phyloP scores from a whole-genome alignment of 2,329 filamentous ascomycete species.

The Alternaria brassicicola region DNA sequence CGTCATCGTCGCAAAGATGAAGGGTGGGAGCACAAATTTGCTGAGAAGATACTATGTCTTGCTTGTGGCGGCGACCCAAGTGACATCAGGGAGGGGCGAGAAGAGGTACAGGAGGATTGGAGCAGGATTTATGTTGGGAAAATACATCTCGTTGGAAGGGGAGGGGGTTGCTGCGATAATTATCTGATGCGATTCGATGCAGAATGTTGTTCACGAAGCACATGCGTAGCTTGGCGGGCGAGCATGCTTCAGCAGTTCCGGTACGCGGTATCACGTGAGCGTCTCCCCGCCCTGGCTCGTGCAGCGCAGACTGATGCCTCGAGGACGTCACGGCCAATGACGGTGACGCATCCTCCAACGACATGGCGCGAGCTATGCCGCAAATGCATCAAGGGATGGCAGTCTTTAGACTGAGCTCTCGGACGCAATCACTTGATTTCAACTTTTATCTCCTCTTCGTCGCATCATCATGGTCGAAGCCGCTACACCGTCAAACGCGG shows the following conservation, averaged over 20 bases:
- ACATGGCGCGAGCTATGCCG: background rate
- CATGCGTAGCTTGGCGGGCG: background rate
- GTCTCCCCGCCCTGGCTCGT: background rate
- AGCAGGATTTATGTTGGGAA: constrained; percentile 24
- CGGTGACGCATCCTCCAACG: background rate
- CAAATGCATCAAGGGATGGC: background rate
- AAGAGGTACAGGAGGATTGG: constrained; percentile 20
- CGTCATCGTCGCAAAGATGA: constrained; percentile 16
- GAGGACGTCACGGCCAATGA: constrained; percentile 5
- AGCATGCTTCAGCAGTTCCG: background rate
- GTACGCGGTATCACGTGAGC: constrained; percentile 10
- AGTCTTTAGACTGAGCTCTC: background rate
- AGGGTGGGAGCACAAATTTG: background rate
- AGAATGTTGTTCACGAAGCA: background rate
- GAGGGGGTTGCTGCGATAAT: constrained; percentile 11
- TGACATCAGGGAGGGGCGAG: background rate
- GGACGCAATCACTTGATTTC: background rate
- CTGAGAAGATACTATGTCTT: constrained; percentile 19
- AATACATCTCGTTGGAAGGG: constrained; percentile 15
- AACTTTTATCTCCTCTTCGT: background rate
- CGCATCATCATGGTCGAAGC: constrained; percentile 3
- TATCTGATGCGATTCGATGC: background rate
- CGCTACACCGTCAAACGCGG: background rate
- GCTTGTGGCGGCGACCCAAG: constrained; percentile 9
- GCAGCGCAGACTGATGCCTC: constrained; percentile 12